Evolutionary conservation across 257 asterid genomes (phyloP).

Genomic region (Przewalskia tangutica): DNA sequence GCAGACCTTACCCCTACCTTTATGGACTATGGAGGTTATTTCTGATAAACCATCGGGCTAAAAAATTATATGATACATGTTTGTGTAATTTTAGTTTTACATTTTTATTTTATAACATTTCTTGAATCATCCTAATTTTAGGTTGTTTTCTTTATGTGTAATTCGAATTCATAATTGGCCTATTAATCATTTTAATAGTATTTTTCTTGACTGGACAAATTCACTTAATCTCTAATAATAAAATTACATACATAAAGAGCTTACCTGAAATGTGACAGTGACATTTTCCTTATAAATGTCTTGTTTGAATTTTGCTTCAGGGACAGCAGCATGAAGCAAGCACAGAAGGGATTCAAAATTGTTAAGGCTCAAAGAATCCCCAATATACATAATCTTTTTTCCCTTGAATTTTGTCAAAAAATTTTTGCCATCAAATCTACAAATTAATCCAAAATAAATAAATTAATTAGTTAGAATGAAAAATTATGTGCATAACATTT

Average conservation of each 20-base stretch:
- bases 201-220: no score
- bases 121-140: no score
- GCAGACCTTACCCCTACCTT: no score
- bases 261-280: slow-evolving; percentile 39
- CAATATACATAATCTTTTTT: slow-evolving; percentile 48
- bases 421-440: slow-evolving; percentile 44
- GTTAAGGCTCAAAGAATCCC: slow-evolving; percentile 56
- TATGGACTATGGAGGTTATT: no score
- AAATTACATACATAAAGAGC: neutral
- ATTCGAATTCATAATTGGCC: no score
- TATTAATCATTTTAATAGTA: no score
- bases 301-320: slow-evolving; percentile 10
- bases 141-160: no score
- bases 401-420: slow-evolving; percentile 44
- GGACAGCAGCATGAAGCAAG: slow-evolving; percentile 26
- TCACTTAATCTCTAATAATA: neutral
- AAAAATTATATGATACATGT: no score
- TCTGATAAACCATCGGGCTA: no score
- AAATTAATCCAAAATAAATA: neutral
- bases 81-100: no score
- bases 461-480: neutral
- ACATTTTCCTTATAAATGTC: neutral
- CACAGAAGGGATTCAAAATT: slow-evolving; percentile 48
- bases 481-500: neutral
- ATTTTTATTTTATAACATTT: no score